A percentile compares a stretch with the other conserved stretches of the same genome.
Conservation (phyloP, 495 filamentous ascomycete species). For the Podospora comata region DNA sequence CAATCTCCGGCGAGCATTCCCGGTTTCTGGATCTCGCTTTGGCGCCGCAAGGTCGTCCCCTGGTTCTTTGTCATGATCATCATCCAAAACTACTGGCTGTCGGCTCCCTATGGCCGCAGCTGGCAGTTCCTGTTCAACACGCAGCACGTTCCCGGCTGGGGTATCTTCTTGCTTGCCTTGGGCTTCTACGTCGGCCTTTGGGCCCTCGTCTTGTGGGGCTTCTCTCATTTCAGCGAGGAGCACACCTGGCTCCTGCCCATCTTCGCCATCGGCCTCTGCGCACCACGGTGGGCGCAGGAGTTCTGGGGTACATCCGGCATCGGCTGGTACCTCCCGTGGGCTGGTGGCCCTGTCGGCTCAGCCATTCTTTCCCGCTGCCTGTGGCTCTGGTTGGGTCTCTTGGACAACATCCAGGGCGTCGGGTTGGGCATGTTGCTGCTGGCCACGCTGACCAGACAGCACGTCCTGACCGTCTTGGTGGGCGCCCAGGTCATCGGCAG, state of each 20-base stretch:
- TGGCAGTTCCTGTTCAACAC: constrained; percentile 60
- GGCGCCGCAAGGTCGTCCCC: constrained; percentile 57
- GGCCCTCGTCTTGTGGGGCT: constrained; percentile 47
- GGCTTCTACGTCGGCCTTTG: constrained; percentile 61
- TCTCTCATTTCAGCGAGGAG: constrained; percentile 48
- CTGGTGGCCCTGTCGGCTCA: constrained; percentile 44
- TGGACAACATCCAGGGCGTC: constrained; percentile 60
- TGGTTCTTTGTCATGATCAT: constrained; percentile 61
- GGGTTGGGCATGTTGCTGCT: constrained; percentile 64
- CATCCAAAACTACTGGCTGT: constrained; percentile 66
- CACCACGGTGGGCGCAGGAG: constrained; percentile 64
- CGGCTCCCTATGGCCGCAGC: constrained; percentile 58
- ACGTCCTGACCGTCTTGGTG: constrained; percentile 54
- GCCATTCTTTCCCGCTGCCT: constrained; percentile 53
- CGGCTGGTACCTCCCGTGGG: constrained; percentile 61
- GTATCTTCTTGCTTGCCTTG: constrained; percentile 50
- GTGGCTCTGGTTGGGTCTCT: constrained; percentile 64
- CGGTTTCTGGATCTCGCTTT: constrained; percentile 53
- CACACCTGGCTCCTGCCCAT: constrained; percentile 66
- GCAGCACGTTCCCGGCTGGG: constrained; percentile 51
- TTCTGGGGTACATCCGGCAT: constrained; percentile 59
- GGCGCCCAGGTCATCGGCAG: constrained; percentile 56
- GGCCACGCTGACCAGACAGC: constrained; percentile 59
- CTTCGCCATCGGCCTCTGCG: constrained; percentile 62
- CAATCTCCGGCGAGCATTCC: constrained; percentile 67